Evolutionary conservation across 805 yeast species (phyloP).

Genomic region (Ogataea nonfermentans): DNA sequence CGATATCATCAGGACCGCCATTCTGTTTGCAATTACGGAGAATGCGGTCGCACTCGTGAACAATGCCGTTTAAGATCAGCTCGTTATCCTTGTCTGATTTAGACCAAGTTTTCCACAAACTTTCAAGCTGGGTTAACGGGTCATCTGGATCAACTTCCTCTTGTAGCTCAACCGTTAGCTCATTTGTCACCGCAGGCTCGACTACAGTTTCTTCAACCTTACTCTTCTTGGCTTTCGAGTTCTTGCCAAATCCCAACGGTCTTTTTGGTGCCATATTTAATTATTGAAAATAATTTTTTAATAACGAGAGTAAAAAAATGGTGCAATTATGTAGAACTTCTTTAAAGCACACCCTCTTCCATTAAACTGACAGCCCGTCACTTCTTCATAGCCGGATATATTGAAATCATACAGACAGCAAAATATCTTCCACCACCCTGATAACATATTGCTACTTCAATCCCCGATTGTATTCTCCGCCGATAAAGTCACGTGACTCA

Average conservation of each 20-base stretch:
- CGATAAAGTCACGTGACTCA: conserved; percentile 9
- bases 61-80: conserved; percentile 70
- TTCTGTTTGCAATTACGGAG: conserved; percentile 46
- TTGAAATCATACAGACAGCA: background rate
- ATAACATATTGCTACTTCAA: background rate
- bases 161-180: conserved; percentile 64
- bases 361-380: background rate
- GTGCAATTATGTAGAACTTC: background rate
- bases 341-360: background rate
- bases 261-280: conserved; percentile 53
- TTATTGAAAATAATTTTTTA: conserved; percentile 13
- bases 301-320: conserved; percentile 7
- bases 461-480: conserved; percentile 9
- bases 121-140: conserved; percentile 72
- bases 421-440: background rate
- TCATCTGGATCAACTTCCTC: conserved; percentile 73
- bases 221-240: conserved; percentile 44
- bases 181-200: conserved; percentile 22
- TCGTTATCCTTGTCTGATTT: conserved; percentile 59
- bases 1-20: conserved; percentile 29
- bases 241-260: conserved; percentile 63
- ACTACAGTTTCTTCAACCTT: conserved; percentile 32
- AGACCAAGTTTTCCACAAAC: conserved; percentile 65
- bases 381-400: background rate
- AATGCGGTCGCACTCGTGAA: conserved; percentile 89